Evolutionary conservation across 768 basidiomycete genomes (phyloP).

Genomic region (Podaxis pistillaris): DNA sequence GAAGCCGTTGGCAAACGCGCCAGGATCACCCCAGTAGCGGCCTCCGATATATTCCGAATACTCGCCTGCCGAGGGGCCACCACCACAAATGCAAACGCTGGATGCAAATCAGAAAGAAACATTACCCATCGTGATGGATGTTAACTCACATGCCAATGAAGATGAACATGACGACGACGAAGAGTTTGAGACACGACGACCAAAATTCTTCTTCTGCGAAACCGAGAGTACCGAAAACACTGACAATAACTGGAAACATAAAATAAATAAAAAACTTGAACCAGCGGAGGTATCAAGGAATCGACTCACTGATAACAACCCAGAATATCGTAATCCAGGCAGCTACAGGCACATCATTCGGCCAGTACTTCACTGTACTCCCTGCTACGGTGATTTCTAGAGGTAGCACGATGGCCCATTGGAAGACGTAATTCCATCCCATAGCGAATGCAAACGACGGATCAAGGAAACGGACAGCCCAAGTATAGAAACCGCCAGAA

Average conservation of each 20-base stretch:
- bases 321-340: constrained; percentile 47
- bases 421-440: constrained; percentile 50
- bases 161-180: constrained; percentile 45
- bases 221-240: constrained; percentile 44
- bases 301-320: constrained; percentile 33
- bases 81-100: constrained; percentile 41
- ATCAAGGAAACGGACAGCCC: constrained; percentile 44
- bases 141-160: constrained; percentile 41
- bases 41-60: constrained; percentile 41
- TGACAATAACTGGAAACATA: constrained; percentile 30
- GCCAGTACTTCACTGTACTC: constrained; percentile 45
- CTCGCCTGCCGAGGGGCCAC: constrained; percentile 34
- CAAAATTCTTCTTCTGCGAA: constrained; percentile 50
- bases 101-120: not conserved
- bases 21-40: constrained; percentile 34
- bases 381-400: constrained; percentile 46
- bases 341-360: constrained; percentile 35
- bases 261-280: not conserved
- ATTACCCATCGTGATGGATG: not conserved
- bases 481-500: constrained; percentile 48
- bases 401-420: constrained; percentile 45
- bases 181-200: constrained; percentile 47
- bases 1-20: constrained; percentile 44
- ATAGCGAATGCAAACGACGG: constrained; percentile 48
- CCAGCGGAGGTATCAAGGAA: not conserved